Percentiles rank a stretch among this genome's conserved stretches.
Conservation (phyloP, 169 alveolate genomes). For the Ophryocystis elektroscirrha region DNA sequence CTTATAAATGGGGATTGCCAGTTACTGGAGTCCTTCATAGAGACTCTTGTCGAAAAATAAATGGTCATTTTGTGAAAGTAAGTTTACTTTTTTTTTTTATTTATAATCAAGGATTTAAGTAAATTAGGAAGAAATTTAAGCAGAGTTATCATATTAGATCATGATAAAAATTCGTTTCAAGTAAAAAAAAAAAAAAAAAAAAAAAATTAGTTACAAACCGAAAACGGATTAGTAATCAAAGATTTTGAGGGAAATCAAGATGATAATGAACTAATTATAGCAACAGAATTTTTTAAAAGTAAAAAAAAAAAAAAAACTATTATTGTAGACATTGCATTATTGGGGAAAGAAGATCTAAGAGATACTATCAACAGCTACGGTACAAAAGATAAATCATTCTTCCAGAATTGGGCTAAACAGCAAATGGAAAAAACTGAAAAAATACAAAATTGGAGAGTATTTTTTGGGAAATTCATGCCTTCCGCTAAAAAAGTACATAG, state of each 20-base stretch:
- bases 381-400: too few species aligned
- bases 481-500: too few species aligned
- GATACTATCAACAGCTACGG: too few species aligned
- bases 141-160: conserved; percentile 51
- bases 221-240: conserved; percentile 38
- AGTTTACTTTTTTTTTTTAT: neutral
- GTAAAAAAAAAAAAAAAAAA: conserved; percentile 2
- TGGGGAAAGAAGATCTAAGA: too few species aligned
- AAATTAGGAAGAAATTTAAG: conserved; percentile 53
- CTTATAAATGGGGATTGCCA: conserved; percentile 60
- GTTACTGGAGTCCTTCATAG: conserved; percentile 56
- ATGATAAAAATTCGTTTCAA: conserved; percentile 40
- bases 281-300: conserved; percentile 39
- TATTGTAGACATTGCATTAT: too few species aligned
- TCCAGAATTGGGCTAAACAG: too few species aligned
- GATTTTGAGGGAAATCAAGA: conserved; percentile 49
- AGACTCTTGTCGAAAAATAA: conserved; percentile 44
- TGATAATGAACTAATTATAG: conserved; percentile 42
- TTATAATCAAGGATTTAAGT: conserved; percentile 9
- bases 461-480: too few species aligned
- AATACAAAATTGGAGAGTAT: too few species aligned
- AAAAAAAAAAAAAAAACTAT: too few species aligned
- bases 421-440: too few species aligned
- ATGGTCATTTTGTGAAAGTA: conserved; percentile 23
- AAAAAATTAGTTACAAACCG: conserved; percentile 33